Percentiles rank a stretch among this genome's conserved stretches.
Conservation (phyloP, 2,329 filamentous ascomycete species). For the Chalara sp. region DNA sequence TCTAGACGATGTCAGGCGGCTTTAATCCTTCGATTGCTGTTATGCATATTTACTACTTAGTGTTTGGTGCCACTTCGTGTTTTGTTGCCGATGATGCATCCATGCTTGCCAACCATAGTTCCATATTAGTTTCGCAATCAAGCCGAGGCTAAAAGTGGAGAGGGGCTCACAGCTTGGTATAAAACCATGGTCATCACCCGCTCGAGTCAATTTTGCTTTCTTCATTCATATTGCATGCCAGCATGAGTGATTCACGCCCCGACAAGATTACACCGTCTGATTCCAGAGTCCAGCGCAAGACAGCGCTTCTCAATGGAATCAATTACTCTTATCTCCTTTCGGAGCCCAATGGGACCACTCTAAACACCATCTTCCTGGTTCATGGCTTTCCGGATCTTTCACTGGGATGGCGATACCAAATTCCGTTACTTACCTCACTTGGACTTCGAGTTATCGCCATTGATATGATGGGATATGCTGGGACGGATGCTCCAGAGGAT, state of each 20-base stretch:
- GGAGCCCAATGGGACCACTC: conserved; percentile 37
- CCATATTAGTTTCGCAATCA: too few species aligned
- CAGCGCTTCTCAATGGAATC: conserved; percentile 57
- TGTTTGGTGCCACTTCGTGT: too few species aligned
- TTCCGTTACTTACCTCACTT: conserved; percentile 65
- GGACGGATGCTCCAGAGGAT: conserved; percentile 61
- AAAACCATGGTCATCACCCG: background rate
- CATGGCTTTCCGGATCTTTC: conserved; percentile 74
- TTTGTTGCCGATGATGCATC: too few species aligned
- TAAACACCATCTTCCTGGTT: conserved; percentile 42
- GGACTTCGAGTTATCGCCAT: conserved; percentile 76
- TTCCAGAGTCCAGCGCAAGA: conserved; percentile 57
- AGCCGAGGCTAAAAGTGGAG: background rate
- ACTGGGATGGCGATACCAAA: conserved; percentile 85
- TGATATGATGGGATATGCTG: conserved; percentile 81
- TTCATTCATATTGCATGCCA: conserved; percentile 19
- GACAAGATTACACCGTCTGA: conserved; percentile 63
- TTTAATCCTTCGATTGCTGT: too few species aligned
- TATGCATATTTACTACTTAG: too few species aligned
- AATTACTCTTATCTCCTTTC: conserved; percentile 62
- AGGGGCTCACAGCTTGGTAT: background rate
- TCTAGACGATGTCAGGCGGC: too few species aligned
- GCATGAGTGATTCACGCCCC: conserved; percentile 30
- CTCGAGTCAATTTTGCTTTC: too few species aligned
- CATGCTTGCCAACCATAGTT: too few species aligned